A percentile compares a stretch with the other conserved stretches of the same genome.
phyloP scores from a whole-genome alignment of 2,329 filamentous ascomycete genomes.

The Botrytis fragariae region DNA sequence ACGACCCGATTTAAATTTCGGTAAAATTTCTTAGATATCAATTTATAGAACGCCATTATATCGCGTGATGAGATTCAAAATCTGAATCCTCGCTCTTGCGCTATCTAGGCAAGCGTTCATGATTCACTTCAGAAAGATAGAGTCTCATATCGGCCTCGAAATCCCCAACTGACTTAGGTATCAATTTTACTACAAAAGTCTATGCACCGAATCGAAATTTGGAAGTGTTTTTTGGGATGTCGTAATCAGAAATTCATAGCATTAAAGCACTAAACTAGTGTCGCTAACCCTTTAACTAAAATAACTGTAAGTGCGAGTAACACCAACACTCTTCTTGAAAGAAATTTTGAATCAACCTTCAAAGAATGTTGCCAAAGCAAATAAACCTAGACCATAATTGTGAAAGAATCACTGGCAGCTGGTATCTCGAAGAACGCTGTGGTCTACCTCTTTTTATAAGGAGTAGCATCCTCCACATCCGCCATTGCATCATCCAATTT shows the following conservation, averaged over 20 bases:
- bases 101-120: background rate
- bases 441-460: background rate
- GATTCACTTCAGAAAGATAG: background rate
- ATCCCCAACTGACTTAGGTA: background rate
- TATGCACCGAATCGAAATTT: rapidly evolving
- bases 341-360: background rate
- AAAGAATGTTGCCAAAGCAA: background rate
- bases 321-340: background rate
- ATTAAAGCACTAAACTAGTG: background rate
- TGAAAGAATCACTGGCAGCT: too few relatives aligned
- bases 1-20: background rate
- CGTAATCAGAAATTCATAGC: background rate
- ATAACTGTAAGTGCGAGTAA: background rate
- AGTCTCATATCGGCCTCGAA: background rate
- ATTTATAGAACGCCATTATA: rapidly evolving
- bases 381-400: background rate
- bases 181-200: rapidly evolving
- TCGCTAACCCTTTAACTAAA: conserved; percentile 13
- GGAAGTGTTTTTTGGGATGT: rapidly evolving
- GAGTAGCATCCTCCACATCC: background rate
- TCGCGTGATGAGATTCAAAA: background rate
- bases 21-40: background rate
- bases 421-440: background rate
- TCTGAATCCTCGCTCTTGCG: background rate
- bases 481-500: background rate